Evolutionary conservation across 176 grass and related monocot genomes (phyloP).

Genomic region (Cenchrus americanus): DNA sequence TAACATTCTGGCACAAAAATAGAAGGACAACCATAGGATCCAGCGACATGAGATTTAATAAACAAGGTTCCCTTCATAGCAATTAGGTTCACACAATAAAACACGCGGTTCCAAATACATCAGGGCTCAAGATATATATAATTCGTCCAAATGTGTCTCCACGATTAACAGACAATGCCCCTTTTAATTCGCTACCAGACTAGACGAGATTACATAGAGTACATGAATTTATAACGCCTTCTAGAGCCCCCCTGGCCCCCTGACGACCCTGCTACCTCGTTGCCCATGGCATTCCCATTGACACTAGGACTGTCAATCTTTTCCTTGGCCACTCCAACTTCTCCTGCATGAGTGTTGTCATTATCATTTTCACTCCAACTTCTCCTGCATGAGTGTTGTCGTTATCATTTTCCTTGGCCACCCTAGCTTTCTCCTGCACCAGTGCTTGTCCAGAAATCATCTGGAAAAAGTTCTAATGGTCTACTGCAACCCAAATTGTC

Average conservation of each 20-base stretch:
- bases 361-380: not conserved
- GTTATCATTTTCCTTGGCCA: no score
- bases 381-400: not conserved
- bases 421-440: no score
- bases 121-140: not conserved
- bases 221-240: not conserved
- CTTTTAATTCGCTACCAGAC: not conserved
- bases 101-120: not conserved
- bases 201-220: not conserved
- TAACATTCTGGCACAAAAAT: no score
- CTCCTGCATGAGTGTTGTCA: not conserved
- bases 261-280: not conserved
- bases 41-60: no score
- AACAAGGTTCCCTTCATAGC: no score
- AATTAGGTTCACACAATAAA: not conserved
- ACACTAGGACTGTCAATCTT: not conserved
- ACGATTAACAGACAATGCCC: not conserved
- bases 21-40: no score
- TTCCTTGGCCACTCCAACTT: not conserved
- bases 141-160: not conserved
- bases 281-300: not conserved
- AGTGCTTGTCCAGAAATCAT: not conserved
- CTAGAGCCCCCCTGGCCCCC: not conserved
- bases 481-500: no score
- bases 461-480: not conserved